Conservation (phyloP, 768 basidiomycete species). For the Tylopilus plumbeoviolaceoides region DNA sequence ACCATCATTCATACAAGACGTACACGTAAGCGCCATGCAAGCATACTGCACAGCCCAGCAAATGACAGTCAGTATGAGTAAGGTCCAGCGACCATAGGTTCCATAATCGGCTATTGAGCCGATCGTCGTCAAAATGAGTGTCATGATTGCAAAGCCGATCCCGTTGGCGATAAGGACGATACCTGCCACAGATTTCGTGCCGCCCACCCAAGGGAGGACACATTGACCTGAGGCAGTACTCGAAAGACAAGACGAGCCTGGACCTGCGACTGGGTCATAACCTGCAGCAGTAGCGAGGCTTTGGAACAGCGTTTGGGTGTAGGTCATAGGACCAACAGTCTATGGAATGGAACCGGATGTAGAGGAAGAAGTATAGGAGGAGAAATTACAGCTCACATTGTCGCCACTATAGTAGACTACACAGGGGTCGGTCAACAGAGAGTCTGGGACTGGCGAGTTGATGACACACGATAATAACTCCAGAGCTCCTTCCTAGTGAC, state of each 20-base stretch:
- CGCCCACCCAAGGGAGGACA: constrained; percentile 72
- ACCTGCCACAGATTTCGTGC: constrained; percentile 71
- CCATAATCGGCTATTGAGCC: constrained; percentile 39
- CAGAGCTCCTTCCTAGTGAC: too few species aligned
- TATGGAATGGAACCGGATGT: constrained; percentile 19
- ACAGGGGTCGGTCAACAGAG: too few species aligned
- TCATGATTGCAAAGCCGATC: constrained; percentile 77
- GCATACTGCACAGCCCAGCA: constrained; percentile 83
- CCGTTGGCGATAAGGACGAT: constrained; percentile 77
- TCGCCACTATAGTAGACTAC: too few species aligned
- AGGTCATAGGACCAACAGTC: constrained; percentile 70
- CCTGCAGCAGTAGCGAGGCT: constrained; percentile 68
- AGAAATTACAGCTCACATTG: too few species aligned
- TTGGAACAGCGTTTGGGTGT: constrained; percentile 73
- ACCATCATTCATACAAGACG: constrained; percentile 14
- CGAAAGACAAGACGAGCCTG: constrained; percentile 62
- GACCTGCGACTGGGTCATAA: constrained; percentile 65
- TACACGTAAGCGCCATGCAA: constrained; percentile 69
- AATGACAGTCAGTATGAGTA: constrained; percentile 64
- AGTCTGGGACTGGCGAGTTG: too few species aligned
- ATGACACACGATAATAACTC: too few species aligned
- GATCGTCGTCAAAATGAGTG: constrained; percentile 74
- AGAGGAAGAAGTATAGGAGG: too few species aligned
- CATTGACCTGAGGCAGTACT: constrained; percentile 62
- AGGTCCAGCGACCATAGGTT: constrained; percentile 69